Conservation (phyloP, 306 rosid genomes). For the Medicago arabica region DNA sequence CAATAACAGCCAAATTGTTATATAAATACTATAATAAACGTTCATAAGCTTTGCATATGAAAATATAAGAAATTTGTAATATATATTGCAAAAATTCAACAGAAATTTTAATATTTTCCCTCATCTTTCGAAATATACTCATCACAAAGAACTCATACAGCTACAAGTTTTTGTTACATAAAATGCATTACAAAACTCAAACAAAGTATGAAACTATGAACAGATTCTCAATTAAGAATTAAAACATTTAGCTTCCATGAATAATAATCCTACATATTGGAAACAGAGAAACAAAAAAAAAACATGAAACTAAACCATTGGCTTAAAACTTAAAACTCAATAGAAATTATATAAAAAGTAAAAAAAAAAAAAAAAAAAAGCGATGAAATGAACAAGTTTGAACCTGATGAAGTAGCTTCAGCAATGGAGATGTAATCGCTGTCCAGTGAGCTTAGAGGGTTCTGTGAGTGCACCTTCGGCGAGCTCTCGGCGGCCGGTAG, state of each 20-base stretch:
- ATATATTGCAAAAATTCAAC: not conserved
- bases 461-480: too few relatives aligned
- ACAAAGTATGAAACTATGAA: not conserved
- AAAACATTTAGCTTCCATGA: too few relatives aligned
- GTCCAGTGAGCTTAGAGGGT: not conserved
- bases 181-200: not conserved
- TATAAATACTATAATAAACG: not conserved
- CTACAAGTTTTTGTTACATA: too few relatives aligned
- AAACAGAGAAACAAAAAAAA: not conserved
- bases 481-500: not conserved
- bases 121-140: not conserved
- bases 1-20: too few relatives aligned
- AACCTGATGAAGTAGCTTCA: constrained; percentile 5
- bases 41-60: not conserved
- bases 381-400: not conserved
- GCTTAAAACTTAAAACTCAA: not conserved
- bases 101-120: not conserved
- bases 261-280: not conserved
- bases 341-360: not conserved
- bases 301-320: not conserved
- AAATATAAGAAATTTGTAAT: not conserved
- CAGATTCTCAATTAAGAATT: too few relatives aligned
- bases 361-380: not conserved
- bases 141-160: constrained; percentile 1
- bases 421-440: not conserved